Percentiles rank a stretch among this genome's conserved stretches.
Evolutionary conservation across 2,329 filamentous ascomycete genomes (phyloP).

Genomic region (Fusarium decemcellulare): DNA sequence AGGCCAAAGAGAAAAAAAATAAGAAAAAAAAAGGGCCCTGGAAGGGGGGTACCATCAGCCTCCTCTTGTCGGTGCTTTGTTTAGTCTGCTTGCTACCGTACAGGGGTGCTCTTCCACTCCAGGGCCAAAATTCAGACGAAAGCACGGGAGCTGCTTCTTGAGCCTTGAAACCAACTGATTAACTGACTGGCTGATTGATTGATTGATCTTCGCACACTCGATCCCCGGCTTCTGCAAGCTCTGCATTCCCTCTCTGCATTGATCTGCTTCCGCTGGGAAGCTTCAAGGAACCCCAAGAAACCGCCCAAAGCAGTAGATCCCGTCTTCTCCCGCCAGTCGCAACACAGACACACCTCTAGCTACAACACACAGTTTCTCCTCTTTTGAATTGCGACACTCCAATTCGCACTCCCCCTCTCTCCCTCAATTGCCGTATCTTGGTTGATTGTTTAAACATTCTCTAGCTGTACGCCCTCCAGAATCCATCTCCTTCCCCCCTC

Average conservation of each 20-base stretch:
- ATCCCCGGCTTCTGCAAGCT: slow-evolving; percentile 10
- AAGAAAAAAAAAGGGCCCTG: too few species aligned
- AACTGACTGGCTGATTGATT: too few species aligned
- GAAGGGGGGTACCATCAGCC: slow-evolving; percentile 2
- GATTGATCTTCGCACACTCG: not conserved
- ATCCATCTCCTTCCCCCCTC: slow-evolving; percentile 15
- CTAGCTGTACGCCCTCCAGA: slow-evolving; percentile 28
- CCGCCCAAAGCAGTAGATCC: slow-evolving; percentile 6
- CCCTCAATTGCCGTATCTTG: slow-evolving; percentile 21
- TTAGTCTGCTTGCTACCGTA: not conserved
- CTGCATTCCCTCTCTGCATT: slow-evolving; percentile 15
- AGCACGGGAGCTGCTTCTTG: not conserved
- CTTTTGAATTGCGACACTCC: slow-evolving; percentile 27
- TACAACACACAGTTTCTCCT: slow-evolving; percentile 11
- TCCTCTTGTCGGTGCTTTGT: slow-evolving; percentile 8
- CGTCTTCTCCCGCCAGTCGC: slow-evolving; percentile 32
- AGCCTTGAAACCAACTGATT: slow-evolving; percentile 16
- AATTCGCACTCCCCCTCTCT: slow-evolving; percentile 6
- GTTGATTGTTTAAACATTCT: slow-evolving; percentile 7
- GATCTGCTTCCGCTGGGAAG: slow-evolving; percentile 27
- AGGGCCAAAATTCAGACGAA: not conserved
- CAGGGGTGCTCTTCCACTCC: not conserved
- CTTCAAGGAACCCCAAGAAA: not conserved
- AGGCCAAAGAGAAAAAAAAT: not conserved
- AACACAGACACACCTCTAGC: slow-evolving; percentile 21